phyloP scores from a whole-genome alignment of 257 asterid species.

The Datura wrightii region DNA sequence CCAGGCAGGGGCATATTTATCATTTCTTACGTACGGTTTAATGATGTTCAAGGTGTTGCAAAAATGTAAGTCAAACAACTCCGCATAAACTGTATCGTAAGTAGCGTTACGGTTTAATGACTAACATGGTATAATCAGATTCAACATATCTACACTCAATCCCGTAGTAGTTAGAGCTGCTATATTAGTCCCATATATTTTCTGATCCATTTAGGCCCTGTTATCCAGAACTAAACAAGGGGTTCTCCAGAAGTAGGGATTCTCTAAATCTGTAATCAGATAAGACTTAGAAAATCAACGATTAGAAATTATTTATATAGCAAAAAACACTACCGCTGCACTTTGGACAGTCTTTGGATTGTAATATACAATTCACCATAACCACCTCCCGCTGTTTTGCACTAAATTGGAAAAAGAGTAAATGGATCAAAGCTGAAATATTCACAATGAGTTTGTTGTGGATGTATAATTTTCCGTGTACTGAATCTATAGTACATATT shows the following conservation, averaged over 20 bases:
- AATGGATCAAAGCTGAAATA: background rate
- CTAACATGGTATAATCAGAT: slow-evolving; percentile 4
- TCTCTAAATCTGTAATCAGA: slow-evolving; percentile 24
- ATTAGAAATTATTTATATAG: background rate
- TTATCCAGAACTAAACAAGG: background rate
- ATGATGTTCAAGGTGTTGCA: background rate
- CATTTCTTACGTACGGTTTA: background rate
- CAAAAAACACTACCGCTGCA: background rate
- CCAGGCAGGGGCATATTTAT: background rate
- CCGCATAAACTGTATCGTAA: background rate
- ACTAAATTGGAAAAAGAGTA: background rate
- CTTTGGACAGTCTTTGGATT: background rate
- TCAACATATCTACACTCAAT: slow-evolving; percentile 18
- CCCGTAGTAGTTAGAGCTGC: background rate
- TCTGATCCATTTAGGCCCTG: background rate
- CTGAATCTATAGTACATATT: background rate
- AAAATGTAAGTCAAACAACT: background rate
- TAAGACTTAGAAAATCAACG: background rate
- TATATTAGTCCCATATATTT: background rate
- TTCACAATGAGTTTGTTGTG: background rate
- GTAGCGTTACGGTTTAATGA: background rate
- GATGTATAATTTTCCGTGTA: background rate
- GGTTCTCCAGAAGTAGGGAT: background rate
- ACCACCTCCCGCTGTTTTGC: background rate
- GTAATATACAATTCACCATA: background rate